Evolutionary conservation across 768 basidiomycete genomes (phyloP).

Genomic region (Neoboletus subvelutipes): DNA sequence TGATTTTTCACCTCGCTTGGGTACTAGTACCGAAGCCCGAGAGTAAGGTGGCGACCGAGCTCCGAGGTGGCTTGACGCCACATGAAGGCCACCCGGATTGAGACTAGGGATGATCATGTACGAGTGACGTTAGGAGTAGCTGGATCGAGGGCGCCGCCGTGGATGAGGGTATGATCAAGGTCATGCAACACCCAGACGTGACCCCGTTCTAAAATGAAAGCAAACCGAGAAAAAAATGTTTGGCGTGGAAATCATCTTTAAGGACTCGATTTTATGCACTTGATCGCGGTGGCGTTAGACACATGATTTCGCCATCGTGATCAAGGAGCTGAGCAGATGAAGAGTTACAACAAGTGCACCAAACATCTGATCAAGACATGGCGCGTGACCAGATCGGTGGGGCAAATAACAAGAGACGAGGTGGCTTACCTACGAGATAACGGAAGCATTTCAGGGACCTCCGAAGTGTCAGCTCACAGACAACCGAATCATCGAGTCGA

Average conservation of each 20-base stretch:
- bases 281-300: not conserved
- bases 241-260: not conserved
- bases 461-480: not conserved
- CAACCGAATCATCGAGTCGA: not conserved
- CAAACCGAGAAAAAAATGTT: not conserved
- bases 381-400: no score
- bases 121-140: not conserved
- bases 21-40: not conserved
- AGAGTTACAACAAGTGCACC: no score
- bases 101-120: not conserved
- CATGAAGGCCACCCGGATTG: not conserved
- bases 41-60: not conserved
- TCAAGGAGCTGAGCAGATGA: no score
- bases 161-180: not conserved
- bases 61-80: not conserved
- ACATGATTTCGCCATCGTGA: not conserved
- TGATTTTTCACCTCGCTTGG: not conserved
- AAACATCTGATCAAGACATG: no score
- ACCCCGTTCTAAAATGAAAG: not conserved
- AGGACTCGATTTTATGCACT: not conserved
- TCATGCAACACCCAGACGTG: not conserved
- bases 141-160: conserved; percentile 6
- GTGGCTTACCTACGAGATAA: not conserved
- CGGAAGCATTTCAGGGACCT: not conserved
- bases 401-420: not conserved